phyloP scores from a whole-genome alignment of 306 rosid genomes.

The Astragalus membranaceus region DNA sequence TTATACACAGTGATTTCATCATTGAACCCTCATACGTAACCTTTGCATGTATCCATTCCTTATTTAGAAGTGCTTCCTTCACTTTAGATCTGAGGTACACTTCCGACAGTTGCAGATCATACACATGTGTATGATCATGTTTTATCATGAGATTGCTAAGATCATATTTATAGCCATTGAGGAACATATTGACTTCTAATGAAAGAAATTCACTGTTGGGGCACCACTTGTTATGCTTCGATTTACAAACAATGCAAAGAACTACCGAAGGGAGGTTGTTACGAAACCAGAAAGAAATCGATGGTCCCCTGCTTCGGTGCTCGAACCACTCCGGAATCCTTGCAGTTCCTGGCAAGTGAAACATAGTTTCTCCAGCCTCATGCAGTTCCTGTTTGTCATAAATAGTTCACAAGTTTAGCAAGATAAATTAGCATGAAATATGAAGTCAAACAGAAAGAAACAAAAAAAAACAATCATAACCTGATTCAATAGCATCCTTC shows the following conservation, averaged over 20 bases:
- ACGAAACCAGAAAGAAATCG: too few species aligned
- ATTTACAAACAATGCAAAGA: background rate
- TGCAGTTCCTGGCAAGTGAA: background rate
- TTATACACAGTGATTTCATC: background rate
- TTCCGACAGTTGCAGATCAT: background rate
- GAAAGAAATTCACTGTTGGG: background rate
- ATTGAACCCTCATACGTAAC: background rate
- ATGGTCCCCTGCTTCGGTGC: background rate
- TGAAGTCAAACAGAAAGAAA: background rate
- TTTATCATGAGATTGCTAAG: background rate
- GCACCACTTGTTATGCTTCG: background rate
- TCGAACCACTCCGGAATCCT: slow-evolving; percentile 3
- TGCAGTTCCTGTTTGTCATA: background rate
- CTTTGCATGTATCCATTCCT: background rate
- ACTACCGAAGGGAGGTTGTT: too few species aligned
- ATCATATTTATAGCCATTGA: background rate
- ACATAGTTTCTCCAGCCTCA: background rate
- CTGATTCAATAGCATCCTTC: background rate
- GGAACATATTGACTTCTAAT: background rate
- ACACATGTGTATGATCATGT: background rate
- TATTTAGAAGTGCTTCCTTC: background rate
- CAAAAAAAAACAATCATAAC: background rate
- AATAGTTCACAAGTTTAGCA: background rate
- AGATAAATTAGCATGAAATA: background rate
- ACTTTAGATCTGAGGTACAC: background rate